Conservation (phyloP, 306 rosid species). For the Chamaecrista fasciculata region DNA sequence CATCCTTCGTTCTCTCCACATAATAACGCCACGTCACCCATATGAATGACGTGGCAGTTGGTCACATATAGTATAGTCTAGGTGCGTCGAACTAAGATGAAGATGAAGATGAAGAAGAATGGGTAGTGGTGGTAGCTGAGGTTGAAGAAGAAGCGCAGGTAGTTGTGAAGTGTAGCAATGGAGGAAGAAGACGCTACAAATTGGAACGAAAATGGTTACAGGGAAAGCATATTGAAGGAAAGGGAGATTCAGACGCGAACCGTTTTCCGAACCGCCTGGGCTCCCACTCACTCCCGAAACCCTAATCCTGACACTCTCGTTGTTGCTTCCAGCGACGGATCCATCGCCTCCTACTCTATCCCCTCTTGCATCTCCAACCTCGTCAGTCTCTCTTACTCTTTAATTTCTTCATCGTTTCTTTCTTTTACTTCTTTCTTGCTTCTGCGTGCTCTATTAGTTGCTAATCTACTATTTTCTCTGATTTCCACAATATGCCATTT, state of each 20-base stretch:
- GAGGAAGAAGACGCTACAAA: slow-evolving; percentile 70
- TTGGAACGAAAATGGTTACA: slow-evolving; percentile 86
- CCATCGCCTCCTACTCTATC: slow-evolving; percentile 71
- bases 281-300: slow-evolving; percentile 61
- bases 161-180: slow-evolving; percentile 31
- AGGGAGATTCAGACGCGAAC: slow-evolving; percentile 78
- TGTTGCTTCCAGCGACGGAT: slow-evolving; percentile 86
- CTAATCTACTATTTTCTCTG: background rate
- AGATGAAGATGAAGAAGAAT: too few species aligned
- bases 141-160: background rate
- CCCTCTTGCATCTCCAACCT: slow-evolving; percentile 61
- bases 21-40: too few species aligned
- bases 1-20: too few species aligned
- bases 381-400: slow-evolving; percentile 23
- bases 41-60: too few species aligned
- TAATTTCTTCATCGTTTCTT: background rate
- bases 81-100: too few species aligned
- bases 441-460: background rate
- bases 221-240: slow-evolving; percentile 63
- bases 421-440: background rate
- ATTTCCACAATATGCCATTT: too few species aligned
- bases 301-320: slow-evolving; percentile 60
- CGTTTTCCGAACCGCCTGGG: slow-evolving; percentile 85
- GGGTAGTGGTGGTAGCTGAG: too few species aligned
- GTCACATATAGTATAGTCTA: too few species aligned